Evolutionary conservation across 495 filamentous ascomycete species (phyloP), one percentile per base, ranked within the genome.

Genomic region (Patellaria atrata): DNA sequence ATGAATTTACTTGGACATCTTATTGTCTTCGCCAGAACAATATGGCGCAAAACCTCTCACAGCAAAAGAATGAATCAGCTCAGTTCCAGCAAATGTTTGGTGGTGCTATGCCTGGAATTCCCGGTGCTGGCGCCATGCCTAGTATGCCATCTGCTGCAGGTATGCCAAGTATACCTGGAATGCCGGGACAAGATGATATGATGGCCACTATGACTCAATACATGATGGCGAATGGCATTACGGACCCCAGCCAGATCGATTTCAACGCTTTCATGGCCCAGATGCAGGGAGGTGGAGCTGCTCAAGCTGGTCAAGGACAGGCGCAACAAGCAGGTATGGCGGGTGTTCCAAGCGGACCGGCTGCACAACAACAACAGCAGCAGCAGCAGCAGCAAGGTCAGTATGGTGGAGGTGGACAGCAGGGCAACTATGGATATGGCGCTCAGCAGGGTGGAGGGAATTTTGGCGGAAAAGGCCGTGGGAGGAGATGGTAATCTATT

Each of bases 1-100:
- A 97, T 60, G 89, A 97, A 57, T 97, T 96, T 54, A 94, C 91
- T 11, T 97, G 89, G 89, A 80, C 86, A 18, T 72, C 82, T 39
- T 97, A 96, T 58, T 86, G 86, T 19, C 58, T 84, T 40, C 91
- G 91, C 48, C 91, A 96, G 51, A 74, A 82, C 36, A 64, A 67
- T 3, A 60, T 93, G 37, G 68, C 79, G 12, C 73, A 71, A 35
- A 79, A 83, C 40, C 72, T 82, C 5, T 59, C 64, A 27, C 74
- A 74, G 37, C 78, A 82, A 41, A 87, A 84, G 58, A 80, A 80
- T 53, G 79, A 92, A 57, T 71, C 85, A 59, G 79, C 86, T 45
- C 76, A 89, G 28, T 82, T 94, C 73, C 79, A 83, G 51, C 77
- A 72, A 56, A 85, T 93, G 68, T 58, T 79, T 33, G 67, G 59